A percentile compares a stretch with the other conserved stretches of the same genome.
phyloP scores from a whole-genome alignment of 176 grass and related monocot species.

The Oryza nivara region DNA sequence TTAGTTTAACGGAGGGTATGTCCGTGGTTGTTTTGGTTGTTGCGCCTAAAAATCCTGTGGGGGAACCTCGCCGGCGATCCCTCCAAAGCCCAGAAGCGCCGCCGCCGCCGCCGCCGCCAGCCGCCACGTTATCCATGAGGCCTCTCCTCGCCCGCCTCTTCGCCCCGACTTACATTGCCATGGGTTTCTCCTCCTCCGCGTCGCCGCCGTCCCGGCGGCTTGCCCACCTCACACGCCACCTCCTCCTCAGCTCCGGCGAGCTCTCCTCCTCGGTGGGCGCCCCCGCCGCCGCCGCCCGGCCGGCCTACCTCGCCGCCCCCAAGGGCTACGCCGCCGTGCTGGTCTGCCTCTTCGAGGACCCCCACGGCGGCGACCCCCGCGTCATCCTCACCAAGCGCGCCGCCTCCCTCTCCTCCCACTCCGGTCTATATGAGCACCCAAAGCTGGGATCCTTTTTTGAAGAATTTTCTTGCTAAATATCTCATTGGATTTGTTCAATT shows the following conservation, averaged over 20 bases:
- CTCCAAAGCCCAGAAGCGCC: not conserved
- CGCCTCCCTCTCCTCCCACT: conserved; percentile 75
- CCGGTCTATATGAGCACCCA: not conserved
- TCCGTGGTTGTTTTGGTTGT: not conserved
- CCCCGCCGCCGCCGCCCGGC: conserved; percentile 38
- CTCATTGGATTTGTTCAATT: conserved; percentile 1
- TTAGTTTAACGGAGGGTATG: not conserved
- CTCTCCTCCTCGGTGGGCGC: conserved; percentile 43
- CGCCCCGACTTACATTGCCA: conserved; percentile 34
- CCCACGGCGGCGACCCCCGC: conserved; percentile 54
- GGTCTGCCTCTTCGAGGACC: conserved; percentile 85
- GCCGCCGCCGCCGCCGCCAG: not conserved
- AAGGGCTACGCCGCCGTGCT: conserved; percentile 72
- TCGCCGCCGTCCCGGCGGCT: conserved; percentile 45
- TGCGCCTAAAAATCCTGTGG: not conserved
- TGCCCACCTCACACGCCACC: conserved; percentile 45
- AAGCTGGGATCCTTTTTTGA: no score
- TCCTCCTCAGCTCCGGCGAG: conserved; percentile 36
- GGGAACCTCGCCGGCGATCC: not conserved
- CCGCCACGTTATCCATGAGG: conserved; percentile 32
- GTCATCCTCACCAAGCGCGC: conserved; percentile 92
- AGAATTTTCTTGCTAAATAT: not conserved
- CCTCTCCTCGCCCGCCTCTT: conserved; percentile 43
- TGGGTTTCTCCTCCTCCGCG: conserved; percentile 26
- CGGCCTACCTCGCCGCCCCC: conserved; percentile 3